These are phyloP conservation scores for Penicillium ucsense DNA, from an alignment of 495 filamentous ascomycete genomes.

Conservation along the genomic window DNA sequence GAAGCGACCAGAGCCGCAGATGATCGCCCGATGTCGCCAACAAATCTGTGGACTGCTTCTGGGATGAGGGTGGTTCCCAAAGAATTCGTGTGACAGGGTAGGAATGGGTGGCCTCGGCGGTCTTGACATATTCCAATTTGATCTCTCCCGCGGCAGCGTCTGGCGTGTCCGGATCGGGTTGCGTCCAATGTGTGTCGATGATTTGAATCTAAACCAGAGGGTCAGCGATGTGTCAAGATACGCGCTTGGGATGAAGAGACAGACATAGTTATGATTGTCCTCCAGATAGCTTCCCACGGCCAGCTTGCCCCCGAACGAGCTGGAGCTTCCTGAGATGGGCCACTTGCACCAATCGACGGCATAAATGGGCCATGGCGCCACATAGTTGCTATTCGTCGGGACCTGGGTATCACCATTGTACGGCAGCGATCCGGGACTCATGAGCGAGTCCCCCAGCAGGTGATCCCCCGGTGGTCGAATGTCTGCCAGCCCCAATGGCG, in stretches of 20 bases:
- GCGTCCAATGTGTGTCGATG: conserved; percentile 70
- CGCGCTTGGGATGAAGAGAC: conserved; percentile 8
- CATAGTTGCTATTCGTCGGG: conserved; percentile 72
- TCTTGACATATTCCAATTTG: conserved; percentile 80
- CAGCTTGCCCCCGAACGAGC: conserved; percentile 76
- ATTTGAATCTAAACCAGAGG: conserved; percentile 75
- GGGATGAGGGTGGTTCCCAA: conserved; percentile 95
- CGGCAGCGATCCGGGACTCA: conserved; percentile 27
- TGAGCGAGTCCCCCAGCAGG: conserved; percentile 54
- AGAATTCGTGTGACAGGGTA: conserved; percentile 94
- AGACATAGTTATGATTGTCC: conserved; percentile 94
- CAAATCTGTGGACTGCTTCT: conserved; percentile 93
- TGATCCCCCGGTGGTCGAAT: conserved; percentile 75
- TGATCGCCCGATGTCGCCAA: conserved; percentile 96
- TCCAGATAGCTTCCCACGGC: conserved; percentile 94
- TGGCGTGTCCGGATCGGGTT: conserved; percentile 53
- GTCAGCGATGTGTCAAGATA: conserved; percentile 8
- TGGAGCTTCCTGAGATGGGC: conserved; percentile 57
- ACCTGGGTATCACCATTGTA: conserved; percentile 40
- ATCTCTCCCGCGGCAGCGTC: conserved; percentile 60
- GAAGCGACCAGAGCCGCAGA: conserved; percentile 87
- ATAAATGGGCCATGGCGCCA: conserved; percentile 91
- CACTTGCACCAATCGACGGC: conserved; percentile 99
- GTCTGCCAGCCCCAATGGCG: conserved; percentile 81
- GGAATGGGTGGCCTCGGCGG: conserved; percentile 96